Percentiles rank a stretch among this genome's conserved stretches.
Evolutionary conservation across 305 asterid genomes (phyloP).

Genomic region (Nicotiana rustica): DNA sequence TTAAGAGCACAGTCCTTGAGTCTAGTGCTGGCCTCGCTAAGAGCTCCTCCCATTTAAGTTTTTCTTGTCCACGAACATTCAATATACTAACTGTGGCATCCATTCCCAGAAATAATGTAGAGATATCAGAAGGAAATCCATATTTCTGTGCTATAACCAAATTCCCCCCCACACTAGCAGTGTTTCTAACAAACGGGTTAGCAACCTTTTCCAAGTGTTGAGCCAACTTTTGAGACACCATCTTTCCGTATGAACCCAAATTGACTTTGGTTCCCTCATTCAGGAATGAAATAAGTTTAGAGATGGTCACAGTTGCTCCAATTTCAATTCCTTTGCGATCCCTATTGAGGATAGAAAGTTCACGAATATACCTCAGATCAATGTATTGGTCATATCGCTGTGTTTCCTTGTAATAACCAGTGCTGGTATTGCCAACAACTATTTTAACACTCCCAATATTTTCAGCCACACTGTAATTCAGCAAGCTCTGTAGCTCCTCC

Average conservation of each 20-base stretch:
- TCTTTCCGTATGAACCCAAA: slow-evolving; percentile 40
- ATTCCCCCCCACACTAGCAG: slow-evolving; percentile 92
- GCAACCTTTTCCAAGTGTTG: slow-evolving; percentile 77
- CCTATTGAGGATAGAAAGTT: slow-evolving; percentile 56
- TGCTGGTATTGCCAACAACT: slow-evolving; percentile 75
- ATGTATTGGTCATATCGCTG: slow-evolving; percentile 53
- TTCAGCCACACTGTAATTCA: slow-evolving; percentile 45
- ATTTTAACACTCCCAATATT: slow-evolving; percentile 48
- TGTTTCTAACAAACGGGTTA: slow-evolving; percentile 70
- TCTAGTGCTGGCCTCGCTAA: slow-evolving; percentile 64
- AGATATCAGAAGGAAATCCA: slow-evolving; percentile 84
- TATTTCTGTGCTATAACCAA: slow-evolving; percentile 82
- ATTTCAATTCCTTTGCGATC: slow-evolving; percentile 53
- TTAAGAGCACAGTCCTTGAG: slow-evolving; percentile 60
- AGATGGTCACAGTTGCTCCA: slow-evolving; percentile 73
- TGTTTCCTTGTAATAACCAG: slow-evolving; percentile 64
- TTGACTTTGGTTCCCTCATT: slow-evolving; percentile 42
- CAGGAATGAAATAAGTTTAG: slow-evolving; percentile 55
- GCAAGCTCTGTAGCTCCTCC: slow-evolving; percentile 61
- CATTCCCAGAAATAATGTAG: slow-evolving; percentile 74
- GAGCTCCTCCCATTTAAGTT: slow-evolving; percentile 67
- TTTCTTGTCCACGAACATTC: slow-evolving; percentile 46
- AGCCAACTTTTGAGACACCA: slow-evolving; percentile 56
- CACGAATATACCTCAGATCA: slow-evolving; percentile 68
- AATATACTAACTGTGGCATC: slow-evolving; percentile 61